Conservation (phyloP, 2,329 filamentous ascomycete genomes). For the Hypoxylon rubiginosum region DNA sequence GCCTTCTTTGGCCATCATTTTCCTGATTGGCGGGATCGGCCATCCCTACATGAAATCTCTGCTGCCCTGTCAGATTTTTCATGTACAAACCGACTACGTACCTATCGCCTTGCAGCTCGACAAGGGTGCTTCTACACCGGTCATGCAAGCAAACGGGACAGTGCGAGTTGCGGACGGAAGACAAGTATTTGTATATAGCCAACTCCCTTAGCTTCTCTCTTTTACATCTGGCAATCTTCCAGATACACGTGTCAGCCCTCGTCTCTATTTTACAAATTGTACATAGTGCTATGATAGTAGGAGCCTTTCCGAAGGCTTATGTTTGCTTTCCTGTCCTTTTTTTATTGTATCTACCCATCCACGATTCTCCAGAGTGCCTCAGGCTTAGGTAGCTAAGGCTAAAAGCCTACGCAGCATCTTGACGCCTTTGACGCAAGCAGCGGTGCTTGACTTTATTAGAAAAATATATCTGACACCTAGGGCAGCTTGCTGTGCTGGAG, state of each 20-base stretch:
- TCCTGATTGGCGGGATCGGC: slow-evolving; percentile 42
- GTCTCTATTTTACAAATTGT: background rate
- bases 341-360: background rate
- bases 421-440: background rate
- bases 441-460: background rate
- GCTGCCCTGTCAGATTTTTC: slow-evolving; percentile 32
- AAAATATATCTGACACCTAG: slow-evolving; percentile 2
- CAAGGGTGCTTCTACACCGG: slow-evolving; percentile 43
- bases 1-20: slow-evolving; percentile 28
- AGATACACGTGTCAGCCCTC: slow-evolving; percentile 23
- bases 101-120: slow-evolving; percentile 34
- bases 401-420: background rate
- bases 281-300: no score
- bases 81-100: slow-evolving; percentile 25
- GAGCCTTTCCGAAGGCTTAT: background rate
- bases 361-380: background rate
- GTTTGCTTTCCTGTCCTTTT: slow-evolving; percentile 5
- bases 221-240: slow-evolving; percentile 1
- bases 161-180: slow-evolving; percentile 28
- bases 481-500: slow-evolving; percentile 10
- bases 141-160: slow-evolving; percentile 41
- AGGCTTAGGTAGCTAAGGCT: background rate
- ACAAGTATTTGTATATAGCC: slow-evolving; percentile 13
- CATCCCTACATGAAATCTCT: slow-evolving; percentile 36
- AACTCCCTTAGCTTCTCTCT: background rate